Evolutionary conservation across 148 eudicot genomes (phyloP), one percentile per base, ranked within the genome.

Genomic region (Suaeda aralocaspica): DNA sequence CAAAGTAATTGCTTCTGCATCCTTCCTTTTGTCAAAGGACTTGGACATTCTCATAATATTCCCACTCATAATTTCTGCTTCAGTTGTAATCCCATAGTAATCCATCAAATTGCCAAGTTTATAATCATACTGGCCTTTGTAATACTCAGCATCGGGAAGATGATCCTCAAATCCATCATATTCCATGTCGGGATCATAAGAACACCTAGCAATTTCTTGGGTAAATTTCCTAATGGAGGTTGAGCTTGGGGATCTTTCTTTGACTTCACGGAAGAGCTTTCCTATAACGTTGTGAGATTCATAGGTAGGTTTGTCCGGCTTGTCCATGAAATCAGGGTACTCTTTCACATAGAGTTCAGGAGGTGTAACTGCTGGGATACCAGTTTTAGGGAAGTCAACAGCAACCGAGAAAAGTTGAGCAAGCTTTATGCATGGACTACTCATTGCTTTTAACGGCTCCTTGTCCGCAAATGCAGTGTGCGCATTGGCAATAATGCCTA

Each of bases 381-480:
- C 96, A 22, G 96, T 91, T 81, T 91, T 91, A 18, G 88, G 87
- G 53, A 91, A 91, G 80, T 91, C 96, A 1, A 91, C 96, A 29
- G 96, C 96, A 59, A 82, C 67, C 24, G 96, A 86, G 41, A 82
- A 84, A 11, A 91, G 78, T 76, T 71, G 64, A 39, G 96, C 93
- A 18, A 91, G 91, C 74, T 88, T 81, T 69, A 84, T 10, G 59
- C 96, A 91, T 10, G 74, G 81, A 16, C 30, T 16, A 19, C 93
- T 86, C 81, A 84, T 70, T 53, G 93, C 96, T 68, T 82, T 86
- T 9, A 0, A 0, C 1, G 36, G 67, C 71, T 84, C 84, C 61
- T 36, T 77, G 50, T 91, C 96, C 13, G 93, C 93, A 74, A 86
- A 86, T 50, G 77, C 96, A 3, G 83, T 79, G 64, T 91, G 96